Evolutionary conservation across 805 yeast genomes (phyloP), one percentile per base, ranked within the genome.

Genomic region (Lipomyces mesembrius): DNA sequence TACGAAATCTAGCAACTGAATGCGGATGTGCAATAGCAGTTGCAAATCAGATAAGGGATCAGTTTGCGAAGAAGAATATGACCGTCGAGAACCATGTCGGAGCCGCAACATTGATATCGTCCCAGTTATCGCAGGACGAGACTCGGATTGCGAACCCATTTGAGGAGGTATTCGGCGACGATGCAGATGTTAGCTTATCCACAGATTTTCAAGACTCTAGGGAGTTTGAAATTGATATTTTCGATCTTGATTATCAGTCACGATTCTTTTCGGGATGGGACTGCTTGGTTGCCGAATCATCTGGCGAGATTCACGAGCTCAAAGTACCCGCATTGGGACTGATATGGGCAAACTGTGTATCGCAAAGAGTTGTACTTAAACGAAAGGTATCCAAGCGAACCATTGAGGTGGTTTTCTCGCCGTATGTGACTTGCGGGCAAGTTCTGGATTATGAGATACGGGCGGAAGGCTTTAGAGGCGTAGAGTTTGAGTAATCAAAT

Each of bases 221-320:
- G 7, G 63, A 60, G 14, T 22, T 22, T 8, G 55, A 43, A 29
- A 20, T 37, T 52, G 78, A 81, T 63, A 78, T 82, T 2, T 75
- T 84, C 64, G 79, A 79, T 52, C 78, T 83, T 60, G 89, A 88
- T 64, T 85, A 87, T 73, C 97, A 92, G 74, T 73, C 87, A 22
- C 90, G 93, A 6, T 86, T 89, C 84, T 79, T 86, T 57, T 83
- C 86, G 25, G 97, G 97, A 0, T 92, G 96, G 96, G 87, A 85
- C 68, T 79, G 79, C 64, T 76, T 78, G 0, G 75, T 78, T 22
- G 80, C 82, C 27, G 59, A 71, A 29, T 55, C 43, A 34, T 54
- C 58, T 29, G 43, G 51, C 57, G 52, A 64, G 56, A 53, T 43
- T 14, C 57, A 35, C 27, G 62, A 60, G 55, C 74, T 77, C 0